A percentile compares a stretch with the other conserved stretches of the same genome.
Conservation (phyloP, 805 yeast genomes). For the Metschnikowia baotianmanensis region DNA sequence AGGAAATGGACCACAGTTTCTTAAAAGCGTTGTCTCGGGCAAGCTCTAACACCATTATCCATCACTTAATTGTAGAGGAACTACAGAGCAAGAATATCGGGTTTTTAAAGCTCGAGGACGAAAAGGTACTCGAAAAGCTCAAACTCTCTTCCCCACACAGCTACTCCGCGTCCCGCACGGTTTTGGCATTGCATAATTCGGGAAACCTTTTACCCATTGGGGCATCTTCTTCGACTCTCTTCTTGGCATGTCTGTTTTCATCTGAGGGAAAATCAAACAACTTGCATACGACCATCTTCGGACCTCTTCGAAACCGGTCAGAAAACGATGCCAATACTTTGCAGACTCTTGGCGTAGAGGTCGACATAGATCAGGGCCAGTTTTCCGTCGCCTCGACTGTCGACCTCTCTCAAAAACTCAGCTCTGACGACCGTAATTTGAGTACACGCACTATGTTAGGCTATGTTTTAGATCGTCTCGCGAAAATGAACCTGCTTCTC, state of each 20-base stretch:
- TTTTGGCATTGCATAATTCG: conserved; percentile 22
- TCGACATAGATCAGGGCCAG: conserved; percentile 21
- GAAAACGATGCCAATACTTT: conserved; percentile 16
- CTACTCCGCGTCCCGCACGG: conserved; percentile 6
- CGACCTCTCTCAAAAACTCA: conserved; percentile 25
- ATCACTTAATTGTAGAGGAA: conserved; percentile 54
- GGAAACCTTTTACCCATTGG: conserved; percentile 30
- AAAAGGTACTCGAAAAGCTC: background rate
- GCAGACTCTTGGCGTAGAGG: conserved; percentile 21
- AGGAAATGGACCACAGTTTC: conserved; percentile 29
- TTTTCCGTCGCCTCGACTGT: conserved; percentile 32
- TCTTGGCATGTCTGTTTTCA: conserved; percentile 29
- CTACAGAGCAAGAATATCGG: conserved; percentile 39
- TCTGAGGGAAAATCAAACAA: conserved; percentile 20
- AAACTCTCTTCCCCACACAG: conserved; percentile 3
- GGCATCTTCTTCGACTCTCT: conserved; percentile 33
- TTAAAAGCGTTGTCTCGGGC: conserved; percentile 39
- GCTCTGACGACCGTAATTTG: conserved; percentile 17
- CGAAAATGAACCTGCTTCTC: conserved; percentile 32
- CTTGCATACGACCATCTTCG: conserved; percentile 28
- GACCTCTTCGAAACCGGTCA: conserved; percentile 20
- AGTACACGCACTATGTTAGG: conserved; percentile 19
- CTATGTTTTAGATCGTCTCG: conserved; percentile 28
- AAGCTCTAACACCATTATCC: conserved; percentile 48
- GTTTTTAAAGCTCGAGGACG: conserved; percentile 21